A percentile compares a stretch with the other conserved stretches of the same genome.
Conservation (phyloP, 495 filamentous ascomycete species). For the Delitschia confertaspora region DNA sequence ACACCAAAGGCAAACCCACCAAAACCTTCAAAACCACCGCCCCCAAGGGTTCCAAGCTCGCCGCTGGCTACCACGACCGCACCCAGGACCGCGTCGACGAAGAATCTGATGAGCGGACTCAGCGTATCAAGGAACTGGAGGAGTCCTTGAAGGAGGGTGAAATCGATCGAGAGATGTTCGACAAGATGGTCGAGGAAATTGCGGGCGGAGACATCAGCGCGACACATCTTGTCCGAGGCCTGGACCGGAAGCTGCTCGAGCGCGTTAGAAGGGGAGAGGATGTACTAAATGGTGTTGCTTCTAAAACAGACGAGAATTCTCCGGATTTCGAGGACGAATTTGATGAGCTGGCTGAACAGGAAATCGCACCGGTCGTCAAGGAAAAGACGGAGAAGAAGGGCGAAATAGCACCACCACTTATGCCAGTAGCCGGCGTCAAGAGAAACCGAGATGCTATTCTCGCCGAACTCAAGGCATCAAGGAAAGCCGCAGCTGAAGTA, state of each 20-base stretch:
- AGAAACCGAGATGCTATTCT: constrained; percentile 76
- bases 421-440: constrained; percentile 53
- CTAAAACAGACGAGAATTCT: constrained; percentile 6
- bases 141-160: constrained; percentile 74
- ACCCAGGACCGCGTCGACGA: constrained; percentile 43
- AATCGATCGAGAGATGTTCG: constrained; percentile 67
- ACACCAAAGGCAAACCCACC: constrained; percentile 43
- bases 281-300: constrained; percentile 23
- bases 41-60: constrained; percentile 75
- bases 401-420: constrained; percentile 54
- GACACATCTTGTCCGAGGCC: constrained; percentile 82
- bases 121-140: constrained; percentile 66
- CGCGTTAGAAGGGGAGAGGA: constrained; percentile 48
- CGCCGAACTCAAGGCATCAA: constrained; percentile 66
- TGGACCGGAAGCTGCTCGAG: constrained; percentile 76
- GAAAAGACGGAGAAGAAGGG: constrained; percentile 67
- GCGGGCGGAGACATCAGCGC: constrained; percentile 71
- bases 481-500: constrained; percentile 49
- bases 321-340: constrained; percentile 61
- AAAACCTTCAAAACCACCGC: constrained; percentile 71
- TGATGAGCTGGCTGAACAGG: constrained; percentile 60
- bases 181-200: constrained; percentile 61
- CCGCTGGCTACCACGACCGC: constrained; percentile 79
- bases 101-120: constrained; percentile 46
- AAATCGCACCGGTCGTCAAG: constrained; percentile 46